Evolutionary conservation across 2,329 filamentous ascomycete genomes (phyloP), one percentile per base, ranked within the genome.

Genomic region (Fusarium siculi): DNA sequence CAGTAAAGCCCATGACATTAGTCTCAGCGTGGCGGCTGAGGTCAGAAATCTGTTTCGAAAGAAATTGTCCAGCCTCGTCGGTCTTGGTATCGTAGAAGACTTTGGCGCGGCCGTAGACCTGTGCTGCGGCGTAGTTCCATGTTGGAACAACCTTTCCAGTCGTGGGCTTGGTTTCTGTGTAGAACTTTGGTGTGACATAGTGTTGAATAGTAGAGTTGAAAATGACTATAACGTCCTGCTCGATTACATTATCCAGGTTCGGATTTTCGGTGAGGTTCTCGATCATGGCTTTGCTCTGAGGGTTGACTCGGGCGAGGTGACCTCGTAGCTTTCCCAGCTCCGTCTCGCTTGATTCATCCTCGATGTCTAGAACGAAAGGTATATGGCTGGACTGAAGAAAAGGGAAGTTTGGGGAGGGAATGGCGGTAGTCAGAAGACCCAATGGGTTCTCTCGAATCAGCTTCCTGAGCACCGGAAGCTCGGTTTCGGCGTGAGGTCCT

Each of bases 111-210:
- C 91, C 91, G 73, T 92, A 92, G 0, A 84, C 89, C 79, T 93
- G 89, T 0, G 86, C 90, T 0, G 91, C 90, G 0, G 89, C 84
- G 74, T 93, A 93, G 79, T 93, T 90, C 91, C 91, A 93, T 0
- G 91, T 93, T 1, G 90, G 90, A 9, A 92, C 91, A 0, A 92
- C 91, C 73, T 93, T 93, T 16, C 86, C 91, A 0, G 87, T 90
- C 0, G 76, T 78, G 0, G 90, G 91, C 77, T 93, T 93, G 2
- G 91, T 92, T 72, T 90, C 85, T 16, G 82, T 84, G 81, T 93
- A 93, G 80, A 92, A 93, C 67, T 91, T 90, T 2, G 91, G 90
- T 0, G 91, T 92, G 9, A 93, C 87, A 73, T 93, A 93, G 80
- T 91, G 89, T 42, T 92, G 87, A 2, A 84, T 78, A 0, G 86